Conservation (phyloP, 352 stramenopile genomes). For the Globisporangium nodosum region DNA sequence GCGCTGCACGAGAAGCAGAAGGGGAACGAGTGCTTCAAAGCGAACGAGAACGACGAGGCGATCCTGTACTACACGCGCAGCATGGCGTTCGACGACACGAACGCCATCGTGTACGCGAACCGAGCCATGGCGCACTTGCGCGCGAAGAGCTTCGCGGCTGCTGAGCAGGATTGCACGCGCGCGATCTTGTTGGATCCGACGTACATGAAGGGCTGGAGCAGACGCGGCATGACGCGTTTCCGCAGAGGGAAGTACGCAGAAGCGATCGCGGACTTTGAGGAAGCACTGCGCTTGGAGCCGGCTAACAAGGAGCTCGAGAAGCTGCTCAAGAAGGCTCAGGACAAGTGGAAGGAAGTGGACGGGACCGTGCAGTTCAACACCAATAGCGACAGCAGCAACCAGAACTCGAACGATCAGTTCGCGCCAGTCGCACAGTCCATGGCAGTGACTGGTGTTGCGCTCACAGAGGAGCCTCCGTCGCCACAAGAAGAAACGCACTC, state of each 20-base stretch:
- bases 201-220: conserved; percentile 85
- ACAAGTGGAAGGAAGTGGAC: conserved; percentile 69
- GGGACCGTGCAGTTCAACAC: conserved; percentile 18
- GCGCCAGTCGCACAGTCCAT: no score
- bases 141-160: conserved; percentile 76
- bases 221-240: conserved; percentile 86
- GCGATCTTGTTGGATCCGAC: conserved; percentile 71
- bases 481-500: not conserved
- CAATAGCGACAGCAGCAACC: conserved; percentile 14
- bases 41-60: conserved; percentile 80
- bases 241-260: conserved; percentile 81
- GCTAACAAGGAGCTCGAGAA: conserved; percentile 71
- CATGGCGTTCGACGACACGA: conserved; percentile 73
- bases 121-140: conserved; percentile 77
- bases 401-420: conserved; percentile 11
- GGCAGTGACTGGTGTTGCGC: no score
- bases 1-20: conserved; percentile 88
- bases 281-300: conserved; percentile 59
- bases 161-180: conserved; percentile 81
- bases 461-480: not conserved
- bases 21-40: conserved; percentile 91
- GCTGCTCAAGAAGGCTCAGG: conserved; percentile 61
- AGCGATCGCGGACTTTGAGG: conserved; percentile 77
- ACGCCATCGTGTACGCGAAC: conserved; percentile 84
- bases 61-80: conserved; percentile 87